Base-by-base conservation (phyloP, 2,329 filamentous ascomycete genomes). In the Diaporthe citriasiana region DNA sequence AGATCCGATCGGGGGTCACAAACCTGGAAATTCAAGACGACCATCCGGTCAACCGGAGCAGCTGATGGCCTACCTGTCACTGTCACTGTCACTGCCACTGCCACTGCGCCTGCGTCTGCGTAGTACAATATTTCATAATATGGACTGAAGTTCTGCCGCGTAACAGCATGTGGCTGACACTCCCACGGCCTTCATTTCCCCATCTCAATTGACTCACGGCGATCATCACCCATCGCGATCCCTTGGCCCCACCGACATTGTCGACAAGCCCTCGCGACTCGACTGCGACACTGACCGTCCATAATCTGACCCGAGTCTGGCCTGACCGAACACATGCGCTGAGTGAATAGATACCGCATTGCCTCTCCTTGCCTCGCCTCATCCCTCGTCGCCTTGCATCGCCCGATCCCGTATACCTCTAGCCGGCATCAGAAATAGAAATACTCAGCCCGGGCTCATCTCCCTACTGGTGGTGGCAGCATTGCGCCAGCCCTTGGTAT, bases 1-100 rank as follows among this genome's bases (percentile, higher is more conserved):
- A 40, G 63, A 66, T 66, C 45, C 63, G 63, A 66, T 66, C 63
- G 63, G 63, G 59, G 63, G 33, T 51, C 63, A 25, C 63, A 66
- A 50, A 66, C 45, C 45, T 38, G 63, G 63, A 66, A 50, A 25
- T 66, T 51, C 63, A 13, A 66, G 19, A 66, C 25, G 45, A 19
- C 42, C 63, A 66, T 35, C 63, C 63, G 63, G 45, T 66, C 63
- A 66, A 66, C 63, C 63, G 63, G 63, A 66, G 45, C 45, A 66
- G 45, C 63, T 33, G 42, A 35, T 15, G 42, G 30, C 60, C n/a
- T n/a, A n/a, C n/a, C n/a, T n/a, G n/a, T n/a, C 30, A 66, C 42
- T 33, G 19, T 42, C 25, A 65, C 35, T 59, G 35, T 13, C n/a
- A 40, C 45, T 50, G 42, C 42, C 7, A 9, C 38, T 38, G 38